Base-by-base conservation (phyloP, 2,329 filamentous ascomycete species). In the Diaporthe aspalathi region DNA sequence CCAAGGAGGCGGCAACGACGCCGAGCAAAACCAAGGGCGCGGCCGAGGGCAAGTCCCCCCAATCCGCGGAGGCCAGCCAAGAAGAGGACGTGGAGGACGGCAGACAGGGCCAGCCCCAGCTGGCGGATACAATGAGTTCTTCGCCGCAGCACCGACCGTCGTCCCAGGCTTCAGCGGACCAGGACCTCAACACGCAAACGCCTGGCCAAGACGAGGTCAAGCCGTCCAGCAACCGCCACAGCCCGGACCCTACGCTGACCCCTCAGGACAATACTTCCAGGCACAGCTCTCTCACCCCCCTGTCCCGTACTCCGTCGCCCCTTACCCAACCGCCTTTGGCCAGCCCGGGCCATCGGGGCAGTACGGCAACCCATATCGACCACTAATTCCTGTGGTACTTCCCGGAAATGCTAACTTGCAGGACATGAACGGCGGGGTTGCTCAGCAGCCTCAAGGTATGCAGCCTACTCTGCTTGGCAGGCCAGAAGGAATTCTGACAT, bases 11-110 rank as follows among this genome's bases (percentile, higher is more conserved):
- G 7, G 6, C 49, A 16, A 47, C 32, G 22, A 38, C 50, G 16
- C 68, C 62, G 24, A 68, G 52, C 68, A 75, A 70, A 73, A 60
- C 0, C 67, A 57, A 52, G 56, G 62, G 57, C 57, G 29, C 53
- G 40, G 62, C 52, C 57, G 20, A 62, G 49, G 50, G 20, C 57
- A 57, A 32, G 38, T 29, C 29, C 40, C 49, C 50, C 9, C 22
- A 60, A 17, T 29, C 32, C 17, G 22, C 35, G n/a, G 45, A 53
- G 27, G 22, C 32, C 67, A 68, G 47, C 22, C 57, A 62, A 65
- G n/a, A 14, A 52, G 57, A 63, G 56, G 56, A 43, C 16, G 54
- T 27, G 35, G 54, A 24, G 38, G 54, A 60, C 40, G 47, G 7
- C 32, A n/a, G 12, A 35, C 32, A 47, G 38, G 38, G 5, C 29